phyloP scores from a whole-genome alignment of 345 rosid species.

The Linum usitatissimum region DNA sequence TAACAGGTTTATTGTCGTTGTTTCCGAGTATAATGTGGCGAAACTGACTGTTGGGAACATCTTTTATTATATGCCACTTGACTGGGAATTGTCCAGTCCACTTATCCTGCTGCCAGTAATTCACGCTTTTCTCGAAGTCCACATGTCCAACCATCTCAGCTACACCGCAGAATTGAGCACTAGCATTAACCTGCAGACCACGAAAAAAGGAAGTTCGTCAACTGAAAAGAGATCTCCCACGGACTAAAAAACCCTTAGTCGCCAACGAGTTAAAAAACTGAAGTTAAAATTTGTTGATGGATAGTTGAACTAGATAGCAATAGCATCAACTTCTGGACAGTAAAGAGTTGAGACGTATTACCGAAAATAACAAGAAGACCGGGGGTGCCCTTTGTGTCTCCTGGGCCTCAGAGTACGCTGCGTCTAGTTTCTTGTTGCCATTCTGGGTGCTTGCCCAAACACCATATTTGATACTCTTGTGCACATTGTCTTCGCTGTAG shows the following conservation, averaged over 20 bases:
- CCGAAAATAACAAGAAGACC: constrained; percentile 70
- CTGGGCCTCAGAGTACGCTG: constrained; percentile 64
- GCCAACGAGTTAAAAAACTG: not conserved
- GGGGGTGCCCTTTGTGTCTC: constrained; percentile 42
- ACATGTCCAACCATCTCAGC: constrained; percentile 89
- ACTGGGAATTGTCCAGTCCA: constrained; percentile 87
- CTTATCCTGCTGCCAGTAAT: constrained; percentile 87
- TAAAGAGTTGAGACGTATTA: constrained; percentile 18
- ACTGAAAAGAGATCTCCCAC: not conserved
- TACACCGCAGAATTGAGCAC: constrained; percentile 80
- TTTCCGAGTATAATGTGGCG: constrained; percentile 68
- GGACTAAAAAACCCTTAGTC: not conserved
- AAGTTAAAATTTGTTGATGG: not conserved
- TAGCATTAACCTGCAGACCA: constrained; percentile 57
- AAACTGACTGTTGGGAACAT: constrained; percentile 72
- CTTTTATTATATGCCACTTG: constrained; percentile 74
- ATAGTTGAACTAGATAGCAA: not conserved
- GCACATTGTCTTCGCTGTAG: constrained; percentile 84
- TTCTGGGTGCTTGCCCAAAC: constrained; percentile 88
- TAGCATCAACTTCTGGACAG: constrained; percentile 5
- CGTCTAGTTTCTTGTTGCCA: constrained; percentile 78
- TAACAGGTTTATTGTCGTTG: constrained; percentile 80
- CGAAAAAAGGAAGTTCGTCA: not conserved
- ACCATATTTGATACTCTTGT: constrained; percentile 76
- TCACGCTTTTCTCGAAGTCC: constrained; percentile 66